Conservation (phyloP, 805 yeast species). For the Schizosaccharomyces cryophilus region DNA sequence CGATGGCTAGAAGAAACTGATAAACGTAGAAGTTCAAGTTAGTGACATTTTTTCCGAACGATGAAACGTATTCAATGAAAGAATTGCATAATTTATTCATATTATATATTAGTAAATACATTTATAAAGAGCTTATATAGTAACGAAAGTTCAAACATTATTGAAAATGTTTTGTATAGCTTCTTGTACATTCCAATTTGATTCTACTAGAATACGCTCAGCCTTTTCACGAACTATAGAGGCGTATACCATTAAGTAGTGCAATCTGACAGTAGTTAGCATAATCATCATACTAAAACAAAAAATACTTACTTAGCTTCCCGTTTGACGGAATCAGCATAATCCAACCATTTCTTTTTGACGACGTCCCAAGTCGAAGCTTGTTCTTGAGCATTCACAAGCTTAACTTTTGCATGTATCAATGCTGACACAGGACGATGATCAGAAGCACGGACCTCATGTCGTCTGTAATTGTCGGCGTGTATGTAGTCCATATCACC, state of each 20-base stretch:
- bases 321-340: not conserved
- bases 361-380: not conserved
- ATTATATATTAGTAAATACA: no score
- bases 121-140: no score
- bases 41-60: not conserved
- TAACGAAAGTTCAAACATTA: not conserved
- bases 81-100: no score
- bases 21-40: not conserved
- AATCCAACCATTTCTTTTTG: not conserved
- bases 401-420: conserved; percentile 36
- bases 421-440: conserved; percentile 73
- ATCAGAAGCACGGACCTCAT: conserved; percentile 46
- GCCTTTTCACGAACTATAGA: not conserved
- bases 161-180: not conserved
- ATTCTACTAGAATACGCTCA: not conserved
- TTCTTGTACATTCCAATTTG: not conserved
- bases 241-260: not conserved
- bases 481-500: conserved; percentile 26
- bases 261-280: not conserved
- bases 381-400: conserved; percentile 22
- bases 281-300: not conserved
- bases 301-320: not conserved
- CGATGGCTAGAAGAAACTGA: not conserved
- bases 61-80: no score
- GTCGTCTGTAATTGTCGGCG: conserved; percentile 37